Conservation (phyloP, 768 basidiomycete genomes). For the Royoungia palumana region DNA sequence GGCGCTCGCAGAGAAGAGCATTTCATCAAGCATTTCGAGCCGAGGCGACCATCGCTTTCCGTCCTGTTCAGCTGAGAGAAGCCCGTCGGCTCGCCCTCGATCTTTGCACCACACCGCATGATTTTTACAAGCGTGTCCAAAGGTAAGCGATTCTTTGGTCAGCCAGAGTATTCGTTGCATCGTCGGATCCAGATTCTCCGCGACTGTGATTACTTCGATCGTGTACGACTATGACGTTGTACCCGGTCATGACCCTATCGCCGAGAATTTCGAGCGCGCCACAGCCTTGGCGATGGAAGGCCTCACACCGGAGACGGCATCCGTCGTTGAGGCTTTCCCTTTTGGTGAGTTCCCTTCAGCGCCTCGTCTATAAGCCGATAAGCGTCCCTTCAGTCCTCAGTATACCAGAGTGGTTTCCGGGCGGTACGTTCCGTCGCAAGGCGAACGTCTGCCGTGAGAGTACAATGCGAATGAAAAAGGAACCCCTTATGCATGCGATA, state of each 20-base stretch:
- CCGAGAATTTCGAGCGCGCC: slow-evolving; percentile 36
- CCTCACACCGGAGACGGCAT: slow-evolving; percentile 14
- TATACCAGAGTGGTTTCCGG: slow-evolving; percentile 25
- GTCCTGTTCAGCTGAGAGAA: slow-evolving; percentile 17
- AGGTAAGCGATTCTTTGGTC: background rate
- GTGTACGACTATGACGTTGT: slow-evolving; percentile 40
- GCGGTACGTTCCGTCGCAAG: slow-evolving; percentile 26
- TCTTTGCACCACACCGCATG: slow-evolving; percentile 8
- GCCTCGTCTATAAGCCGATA: background rate
- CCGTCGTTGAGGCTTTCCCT: slow-evolving; percentile 19
- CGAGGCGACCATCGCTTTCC: slow-evolving; percentile 10
- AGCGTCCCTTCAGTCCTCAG: slow-evolving; percentile 14
- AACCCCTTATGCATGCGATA: slow-evolving; percentile 13
- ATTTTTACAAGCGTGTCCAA: slow-evolving; percentile 5
- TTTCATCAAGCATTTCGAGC: slow-evolving; percentile 24
- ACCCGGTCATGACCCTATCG: slow-evolving; percentile 35
- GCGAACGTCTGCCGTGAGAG: slow-evolving; percentile 5
- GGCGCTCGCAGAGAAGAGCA: slow-evolving; percentile 21
- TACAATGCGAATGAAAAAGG: slow-evolving; percentile 10
- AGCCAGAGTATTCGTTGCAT: background rate
- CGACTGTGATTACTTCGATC: slow-evolving; percentile 37
- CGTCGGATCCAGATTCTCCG: slow-evolving; percentile 23
- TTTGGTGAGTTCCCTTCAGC: slow-evolving; percentile 10
- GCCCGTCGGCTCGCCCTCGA: slow-evolving; percentile 14
- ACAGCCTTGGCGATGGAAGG: slow-evolving; percentile 11